phyloP scores from a whole-genome alignment of 2,329 filamentous ascomycete species.

The Pyrenophora seminiperda region DNA sequence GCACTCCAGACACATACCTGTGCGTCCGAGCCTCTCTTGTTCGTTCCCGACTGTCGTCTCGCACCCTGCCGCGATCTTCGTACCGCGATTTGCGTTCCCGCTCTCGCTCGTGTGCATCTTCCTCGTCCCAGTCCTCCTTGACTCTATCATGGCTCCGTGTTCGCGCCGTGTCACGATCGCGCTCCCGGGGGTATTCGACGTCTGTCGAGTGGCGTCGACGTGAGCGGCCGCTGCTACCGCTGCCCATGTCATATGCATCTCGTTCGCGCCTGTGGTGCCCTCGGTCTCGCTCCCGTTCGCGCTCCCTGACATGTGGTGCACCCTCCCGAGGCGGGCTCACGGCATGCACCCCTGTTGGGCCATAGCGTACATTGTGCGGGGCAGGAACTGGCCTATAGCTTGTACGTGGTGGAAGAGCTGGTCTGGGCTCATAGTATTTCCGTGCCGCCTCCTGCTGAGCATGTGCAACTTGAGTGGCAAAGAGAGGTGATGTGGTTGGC shows the following conservation, averaged over 20 bases:
- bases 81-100: slow-evolving; percentile 2
- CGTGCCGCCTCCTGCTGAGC: slow-evolving; percentile 35
- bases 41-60: slow-evolving; percentile 22
- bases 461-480: slow-evolving; percentile 54
- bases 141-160: slow-evolving; percentile 38
- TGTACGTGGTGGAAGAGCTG: slow-evolving; percentile 31
- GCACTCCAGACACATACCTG: slow-evolving; percentile 43
- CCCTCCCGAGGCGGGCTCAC: slow-evolving; percentile 29
- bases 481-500: slow-evolving; percentile 53
- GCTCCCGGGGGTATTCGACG: slow-evolving; percentile 32
- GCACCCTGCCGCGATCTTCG: background rate
- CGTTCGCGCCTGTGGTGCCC: slow-evolving; percentile 21
- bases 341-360: slow-evolving; percentile 16
- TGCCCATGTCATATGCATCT: slow-evolving; percentile 16
- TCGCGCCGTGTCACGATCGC: slow-evolving; percentile 23
- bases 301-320: slow-evolving; percentile 25
- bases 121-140: slow-evolving; percentile 35
- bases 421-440: slow-evolving; percentile 39
- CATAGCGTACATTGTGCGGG: slow-evolving; percentile 29
- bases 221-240: slow-evolving; percentile 16
- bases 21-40: slow-evolving; percentile 28
- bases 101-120: slow-evolving; percentile 12
- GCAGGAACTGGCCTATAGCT: slow-evolving; percentile 33
- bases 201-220: slow-evolving; percentile 34
- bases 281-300: slow-evolving; percentile 24